Conservation (phyloP, 305 asterid species). For the Solanum hybrid region DNA sequence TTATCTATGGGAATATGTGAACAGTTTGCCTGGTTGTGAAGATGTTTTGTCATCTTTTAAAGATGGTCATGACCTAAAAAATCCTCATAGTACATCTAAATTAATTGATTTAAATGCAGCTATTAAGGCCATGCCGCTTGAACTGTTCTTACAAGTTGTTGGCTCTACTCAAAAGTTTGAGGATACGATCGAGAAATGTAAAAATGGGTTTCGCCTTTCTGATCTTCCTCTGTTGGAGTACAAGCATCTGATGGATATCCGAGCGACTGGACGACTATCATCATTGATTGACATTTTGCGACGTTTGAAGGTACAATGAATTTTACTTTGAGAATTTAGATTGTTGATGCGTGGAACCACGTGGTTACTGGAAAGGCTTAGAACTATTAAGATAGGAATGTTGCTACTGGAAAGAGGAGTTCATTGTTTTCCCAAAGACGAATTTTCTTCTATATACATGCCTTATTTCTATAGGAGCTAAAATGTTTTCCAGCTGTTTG, state of each 20-base stretch:
- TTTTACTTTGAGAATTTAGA: not conserved
- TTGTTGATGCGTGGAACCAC: not conserved
- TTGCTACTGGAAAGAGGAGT: not conserved
- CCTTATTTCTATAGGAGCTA: not conserved
- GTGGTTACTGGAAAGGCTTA: not conserved
- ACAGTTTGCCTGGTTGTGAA: constrained; percentile 47
- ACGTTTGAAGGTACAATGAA: constrained; percentile 63
- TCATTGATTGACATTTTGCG: constrained; percentile 60
- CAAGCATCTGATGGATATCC: constrained; percentile 57
- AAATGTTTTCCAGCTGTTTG: not conserved
- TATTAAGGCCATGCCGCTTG: too few species aligned
- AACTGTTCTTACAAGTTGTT: too few species aligned
- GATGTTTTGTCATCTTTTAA: constrained; percentile 35
- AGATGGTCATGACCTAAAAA: too few species aligned
- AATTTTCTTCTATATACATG: not conserved
- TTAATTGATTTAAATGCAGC: too few species aligned
- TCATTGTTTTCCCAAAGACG: not conserved
- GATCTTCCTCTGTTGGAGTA: constrained; percentile 67
- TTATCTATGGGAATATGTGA: constrained; percentile 64
- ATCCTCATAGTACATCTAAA: too few species aligned
- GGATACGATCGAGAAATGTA: too few species aligned
- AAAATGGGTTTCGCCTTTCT: constrained; percentile 43
- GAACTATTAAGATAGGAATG: not conserved
- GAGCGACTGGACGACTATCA: constrained; percentile 71
- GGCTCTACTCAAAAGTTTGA: too few species aligned